Evolutionary conservation across 1,284 basidiomycete genomes (phyloP), one percentile per base, ranked within the genome.

Genomic region (Kwoniella shivajii): DNA sequence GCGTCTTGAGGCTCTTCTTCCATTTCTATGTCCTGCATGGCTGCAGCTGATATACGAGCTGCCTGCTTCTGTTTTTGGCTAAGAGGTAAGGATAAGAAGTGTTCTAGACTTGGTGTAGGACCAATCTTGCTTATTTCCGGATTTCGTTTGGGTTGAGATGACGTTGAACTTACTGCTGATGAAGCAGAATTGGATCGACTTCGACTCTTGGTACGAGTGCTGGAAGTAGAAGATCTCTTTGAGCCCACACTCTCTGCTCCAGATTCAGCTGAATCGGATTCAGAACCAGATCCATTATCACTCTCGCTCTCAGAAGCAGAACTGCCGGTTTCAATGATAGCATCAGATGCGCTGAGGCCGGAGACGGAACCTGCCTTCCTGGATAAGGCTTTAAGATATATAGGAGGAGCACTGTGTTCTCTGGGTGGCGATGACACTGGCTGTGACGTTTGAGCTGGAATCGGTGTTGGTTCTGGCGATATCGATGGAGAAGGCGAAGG

Each of bases 261-360:
- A 4, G 50, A 51, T 3, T 38, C 24, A n/a, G 65, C 65, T 18
- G 27, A 53, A n/a, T 43, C 46, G n/a, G 53, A 54, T 30, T 50
- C 48, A 27, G 50, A 51, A 20, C 33, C 60, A 18, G 56, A 59
- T 7, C 31, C 38, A 9, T 59, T 50, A 16, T 60, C 55, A 33
- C 37, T 37, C 3, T 38, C 53, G 9, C 66, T 65, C n/a, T 68
- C 67, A 2, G 66, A 71, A 11, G 51, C 66, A 14, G 68, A 70
- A 50, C 64, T 61, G 2, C 60, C 67, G 1, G 73, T 75, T 57
- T 75, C 73, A 38, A 75, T 73, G 24, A 71, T 59, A 0, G 73
- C 73, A 49, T 75, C 73, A 16, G 71, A 73, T 14, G 70, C 71
- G 56, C 73, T 75, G 3, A 73, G 55, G 1, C 69, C 68, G 10